Conservation (phyloP, 2,329 filamentous ascomycete genomes). For the Capronia epimyces region DNA sequence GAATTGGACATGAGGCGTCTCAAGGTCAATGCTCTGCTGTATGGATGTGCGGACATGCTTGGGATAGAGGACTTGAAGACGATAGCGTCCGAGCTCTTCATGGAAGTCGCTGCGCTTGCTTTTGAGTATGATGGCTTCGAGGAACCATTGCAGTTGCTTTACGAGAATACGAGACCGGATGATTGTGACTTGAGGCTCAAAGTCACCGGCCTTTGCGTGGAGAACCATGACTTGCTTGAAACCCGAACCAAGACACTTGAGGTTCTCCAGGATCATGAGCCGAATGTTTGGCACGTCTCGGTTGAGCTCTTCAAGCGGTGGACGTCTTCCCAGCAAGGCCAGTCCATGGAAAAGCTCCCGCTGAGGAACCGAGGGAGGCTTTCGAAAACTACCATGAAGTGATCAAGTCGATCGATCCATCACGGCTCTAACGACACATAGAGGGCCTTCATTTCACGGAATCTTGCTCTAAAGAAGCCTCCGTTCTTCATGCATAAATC, state of each 20-base stretch:
- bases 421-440: no score
- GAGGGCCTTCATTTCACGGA: no score
- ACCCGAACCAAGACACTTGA: neutral
- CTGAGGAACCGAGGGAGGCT: no score
- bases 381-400: no score
- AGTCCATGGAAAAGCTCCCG: no score
- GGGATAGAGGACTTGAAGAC: slow-evolving; percentile 3
- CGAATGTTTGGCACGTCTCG: slow-evolving; percentile 1
- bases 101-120: neutral
- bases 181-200: slow-evolving; percentile 4
- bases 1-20: neutral
- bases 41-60: slow-evolving; percentile 13
- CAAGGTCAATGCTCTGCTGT: slow-evolving; percentile 4
- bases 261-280: slow-evolving; percentile 10
- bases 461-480: no score
- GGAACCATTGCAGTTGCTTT: neutral
- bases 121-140: slow-evolving; percentile 7
- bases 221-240: slow-evolving; percentile 1
- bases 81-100: slow-evolving; percentile 1
- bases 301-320: slow-evolving; percentile 1
- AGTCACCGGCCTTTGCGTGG: slow-evolving; percentile 5
- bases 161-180: slow-evolving; percentile 5
- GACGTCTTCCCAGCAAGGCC: no score
- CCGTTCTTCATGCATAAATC: no score
- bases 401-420: no score